Conservation (phyloP, 441 rosid species). For the Populus tomentosa region DNA sequence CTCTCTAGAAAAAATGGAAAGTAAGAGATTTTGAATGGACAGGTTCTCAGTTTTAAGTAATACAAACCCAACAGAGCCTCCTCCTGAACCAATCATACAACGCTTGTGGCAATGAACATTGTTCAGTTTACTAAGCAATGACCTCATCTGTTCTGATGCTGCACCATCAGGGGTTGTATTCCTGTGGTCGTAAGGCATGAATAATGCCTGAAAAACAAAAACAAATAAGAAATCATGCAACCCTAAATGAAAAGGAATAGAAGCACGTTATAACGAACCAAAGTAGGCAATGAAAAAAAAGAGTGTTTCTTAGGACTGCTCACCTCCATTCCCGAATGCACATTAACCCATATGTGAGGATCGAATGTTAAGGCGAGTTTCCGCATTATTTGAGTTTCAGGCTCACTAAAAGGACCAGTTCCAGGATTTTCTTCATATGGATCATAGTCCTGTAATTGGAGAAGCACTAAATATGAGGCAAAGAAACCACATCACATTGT, state of each 20-base stretch:
- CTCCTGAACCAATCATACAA: slow-evolving; percentile 93
- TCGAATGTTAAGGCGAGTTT: slow-evolving; percentile 89
- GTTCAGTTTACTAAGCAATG: slow-evolving; percentile 72
- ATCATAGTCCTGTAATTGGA: slow-evolving; percentile 70
- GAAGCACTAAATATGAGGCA: slow-evolving; percentile 17
- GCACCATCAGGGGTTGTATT: slow-evolving; percentile 79
- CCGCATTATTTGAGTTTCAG: slow-evolving; percentile 91
- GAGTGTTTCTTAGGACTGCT: slow-evolving; percentile 5
- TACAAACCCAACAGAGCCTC: too few species aligned
- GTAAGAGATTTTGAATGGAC: neutral
- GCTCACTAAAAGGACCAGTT: slow-evolving; percentile 87
- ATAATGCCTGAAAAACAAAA: slow-evolving; percentile 57
- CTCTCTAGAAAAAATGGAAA: neutral
- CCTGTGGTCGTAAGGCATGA: slow-evolving; percentile 99
- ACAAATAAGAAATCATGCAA: neutral
- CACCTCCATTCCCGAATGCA: slow-evolving; percentile 99
- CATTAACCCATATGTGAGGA: slow-evolving; percentile 95
- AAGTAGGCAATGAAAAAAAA: neutral
- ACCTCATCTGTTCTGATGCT: slow-evolving; percentile 55
- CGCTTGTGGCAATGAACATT: slow-evolving; percentile 65
- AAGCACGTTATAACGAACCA: neutral
- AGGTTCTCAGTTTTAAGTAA: slow-evolving; percentile 16
- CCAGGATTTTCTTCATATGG: slow-evolving; percentile 99
- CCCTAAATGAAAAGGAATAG: neutral
- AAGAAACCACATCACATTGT: neutral